A percentile compares a stretch with the other conserved stretches of the same genome.
Conservation (phyloP, 2,329 filamentous ascomycete species). For the Aaosphaeria arxii region DNA sequence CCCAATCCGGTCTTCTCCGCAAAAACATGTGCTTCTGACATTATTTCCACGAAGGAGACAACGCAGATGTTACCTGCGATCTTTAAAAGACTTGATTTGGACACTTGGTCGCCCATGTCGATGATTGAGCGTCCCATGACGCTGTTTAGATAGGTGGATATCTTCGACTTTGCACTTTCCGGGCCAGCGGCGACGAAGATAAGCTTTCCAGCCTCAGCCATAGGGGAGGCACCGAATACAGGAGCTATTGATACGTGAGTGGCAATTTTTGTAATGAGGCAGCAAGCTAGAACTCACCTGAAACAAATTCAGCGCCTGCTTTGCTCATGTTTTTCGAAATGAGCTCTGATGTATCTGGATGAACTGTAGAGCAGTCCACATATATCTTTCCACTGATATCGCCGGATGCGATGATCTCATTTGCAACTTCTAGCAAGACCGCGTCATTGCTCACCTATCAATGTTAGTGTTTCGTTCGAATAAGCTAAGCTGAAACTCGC, state of each 20-base stretch:
- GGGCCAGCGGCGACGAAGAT: neutral
- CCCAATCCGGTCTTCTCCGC: neutral
- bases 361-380: neutral
- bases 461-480: no score
- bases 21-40: neutral
- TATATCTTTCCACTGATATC: neutral
- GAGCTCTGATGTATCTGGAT: neutral
- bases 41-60: neutral
- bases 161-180: neutral
- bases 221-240: neutral
- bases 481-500: neutral
- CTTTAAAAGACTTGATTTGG: neutral
- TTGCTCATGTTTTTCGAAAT: neutral
- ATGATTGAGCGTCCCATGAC: neutral
- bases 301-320: neutral
- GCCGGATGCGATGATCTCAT: neutral
- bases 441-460: neutral
- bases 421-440: neutral
- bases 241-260: neutral
- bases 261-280: neutral
- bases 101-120: neutral
- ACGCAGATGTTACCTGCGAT: neutral
- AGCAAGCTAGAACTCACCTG: neutral
- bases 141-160: neutral
- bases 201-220: neutral